Conservation (phyloP, 2,329 filamentous ascomycete species). For the Penicillium olsonii region DNA sequence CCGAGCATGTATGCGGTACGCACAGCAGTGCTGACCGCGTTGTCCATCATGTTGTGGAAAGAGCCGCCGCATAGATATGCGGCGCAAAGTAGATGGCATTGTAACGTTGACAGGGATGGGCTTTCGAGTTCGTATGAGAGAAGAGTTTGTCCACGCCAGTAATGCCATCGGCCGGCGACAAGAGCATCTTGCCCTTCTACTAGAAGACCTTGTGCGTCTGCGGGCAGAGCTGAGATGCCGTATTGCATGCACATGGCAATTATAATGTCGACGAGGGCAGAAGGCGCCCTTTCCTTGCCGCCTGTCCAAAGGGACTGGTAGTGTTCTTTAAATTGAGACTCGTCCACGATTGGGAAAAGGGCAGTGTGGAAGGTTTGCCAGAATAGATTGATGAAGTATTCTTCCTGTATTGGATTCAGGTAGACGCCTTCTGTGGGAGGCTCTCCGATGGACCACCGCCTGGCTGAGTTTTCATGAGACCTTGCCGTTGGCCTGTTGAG, state of each 20-base stretch:
- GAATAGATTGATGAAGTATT: constrained; percentile 21
- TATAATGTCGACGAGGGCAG: constrained; percentile 22
- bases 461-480: background rate
- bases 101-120: constrained; percentile 51
- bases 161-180: constrained; percentile 50
- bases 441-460: background rate
- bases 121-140: constrained; percentile 50
- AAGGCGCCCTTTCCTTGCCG: constrained; percentile 11
- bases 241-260: constrained; percentile 27
- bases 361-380: constrained; percentile 27
- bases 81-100: constrained; percentile 49
- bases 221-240: constrained; percentile 10
- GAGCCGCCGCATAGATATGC: constrained; percentile 52
- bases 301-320: constrained; percentile 21
- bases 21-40: constrained; percentile 42
- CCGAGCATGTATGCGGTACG: constrained; percentile 52
- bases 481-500: constrained; percentile 1
- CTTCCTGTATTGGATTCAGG: constrained; percentile 21
- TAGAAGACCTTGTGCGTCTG: constrained; percentile 13
- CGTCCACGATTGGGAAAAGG: constrained; percentile 19
- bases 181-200: constrained; percentile 37
- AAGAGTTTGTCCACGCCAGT: constrained; percentile 49
- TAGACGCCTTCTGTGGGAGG: constrained; percentile 15
- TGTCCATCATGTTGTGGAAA: constrained; percentile 53
- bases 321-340: constrained; percentile 21